Evolutionary conservation across 73 alveolate species (phyloP).

Genomic region (Breviolum minutum): DNA sequence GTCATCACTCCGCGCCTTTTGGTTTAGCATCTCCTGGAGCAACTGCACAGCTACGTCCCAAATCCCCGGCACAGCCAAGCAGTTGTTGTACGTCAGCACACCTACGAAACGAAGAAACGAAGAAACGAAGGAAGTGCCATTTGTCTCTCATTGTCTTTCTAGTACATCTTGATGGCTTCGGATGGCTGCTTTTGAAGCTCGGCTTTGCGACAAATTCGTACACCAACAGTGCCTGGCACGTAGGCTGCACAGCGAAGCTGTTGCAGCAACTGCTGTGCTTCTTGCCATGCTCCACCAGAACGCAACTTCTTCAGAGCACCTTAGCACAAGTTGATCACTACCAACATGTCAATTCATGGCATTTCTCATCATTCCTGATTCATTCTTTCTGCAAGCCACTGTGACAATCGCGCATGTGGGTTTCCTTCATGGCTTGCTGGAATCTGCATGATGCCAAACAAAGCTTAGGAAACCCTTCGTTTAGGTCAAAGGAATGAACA

Average conservation of each 20-base stretch:
- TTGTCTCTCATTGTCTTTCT: no score
- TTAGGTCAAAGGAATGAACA: no score
- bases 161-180: no score
- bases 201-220: neutral
- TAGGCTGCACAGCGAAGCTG: neutral
- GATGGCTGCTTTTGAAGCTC: no score
- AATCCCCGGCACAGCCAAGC: neutral
- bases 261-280: constrained; percentile 5
- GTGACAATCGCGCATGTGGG: constrained; percentile 3
- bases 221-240: neutral
- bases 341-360: no score
- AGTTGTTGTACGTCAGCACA: constrained; percentile 10
- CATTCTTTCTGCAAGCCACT: neutral
- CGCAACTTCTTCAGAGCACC: neutral
- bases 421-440: neutral
- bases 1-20: neutral
- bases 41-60: neutral
- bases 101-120: neutral
- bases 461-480: no score
- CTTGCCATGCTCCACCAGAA: neutral
- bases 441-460: no score
- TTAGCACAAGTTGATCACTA: neutral
- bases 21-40: neutral
- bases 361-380: no score
- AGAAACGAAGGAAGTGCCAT: no score